Conservation (phyloP, 2,329 filamentous ascomycete genomes). For the Coccinonectria pachysandricola region DNA sequence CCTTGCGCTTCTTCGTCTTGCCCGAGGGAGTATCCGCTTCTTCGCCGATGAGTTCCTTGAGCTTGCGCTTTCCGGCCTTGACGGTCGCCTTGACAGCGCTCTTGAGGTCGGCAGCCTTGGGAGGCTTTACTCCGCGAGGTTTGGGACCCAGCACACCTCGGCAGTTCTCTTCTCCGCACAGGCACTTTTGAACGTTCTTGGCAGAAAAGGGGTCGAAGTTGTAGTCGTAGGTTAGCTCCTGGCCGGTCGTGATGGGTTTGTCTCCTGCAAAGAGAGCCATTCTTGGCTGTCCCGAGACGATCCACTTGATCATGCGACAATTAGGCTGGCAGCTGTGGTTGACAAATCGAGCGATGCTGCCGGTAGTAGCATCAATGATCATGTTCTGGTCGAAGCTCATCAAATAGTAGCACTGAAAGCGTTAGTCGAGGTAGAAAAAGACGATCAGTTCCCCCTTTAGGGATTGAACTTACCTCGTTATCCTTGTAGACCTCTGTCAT, state of each 20-base stretch:
- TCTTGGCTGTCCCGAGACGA: constrained; percentile 81
- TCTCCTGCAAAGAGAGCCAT: constrained; percentile 96
- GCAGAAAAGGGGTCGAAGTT: constrained; percentile 61
- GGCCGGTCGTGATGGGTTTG: constrained; percentile 80
- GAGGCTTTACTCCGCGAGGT: constrained; percentile 43
- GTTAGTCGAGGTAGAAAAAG: no score
- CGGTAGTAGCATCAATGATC: constrained; percentile 94
- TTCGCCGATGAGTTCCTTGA: constrained; percentile 40
- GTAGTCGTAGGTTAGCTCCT: constrained; percentile 92
- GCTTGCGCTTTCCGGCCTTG: constrained; percentile 46
- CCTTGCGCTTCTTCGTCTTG: constrained; percentile 39
- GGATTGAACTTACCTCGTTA: constrained; percentile 72
- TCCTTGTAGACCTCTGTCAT: constrained; percentile 93
- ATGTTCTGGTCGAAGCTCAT: constrained; percentile 99
- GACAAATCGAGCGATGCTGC: constrained; percentile 93
- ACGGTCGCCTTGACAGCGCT: constrained; percentile 28
- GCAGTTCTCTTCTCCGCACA: constrained; percentile 54
- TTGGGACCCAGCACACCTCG: constrained; percentile 54
- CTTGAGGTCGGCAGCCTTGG: constrained; percentile 35
- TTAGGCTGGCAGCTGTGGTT: constrained; percentile 97
- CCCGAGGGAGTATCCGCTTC: constrained; percentile 26
- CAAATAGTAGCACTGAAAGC: constrained; percentile 82
- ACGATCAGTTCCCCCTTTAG: no score
- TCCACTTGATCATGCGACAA: constrained; percentile 97
- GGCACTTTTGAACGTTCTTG: constrained; percentile 58